These are phyloP conservation scores for Eremothecium coryli DNA, from an alignment of 1,139 yeast species.

Conservation along the genomic window DNA sequence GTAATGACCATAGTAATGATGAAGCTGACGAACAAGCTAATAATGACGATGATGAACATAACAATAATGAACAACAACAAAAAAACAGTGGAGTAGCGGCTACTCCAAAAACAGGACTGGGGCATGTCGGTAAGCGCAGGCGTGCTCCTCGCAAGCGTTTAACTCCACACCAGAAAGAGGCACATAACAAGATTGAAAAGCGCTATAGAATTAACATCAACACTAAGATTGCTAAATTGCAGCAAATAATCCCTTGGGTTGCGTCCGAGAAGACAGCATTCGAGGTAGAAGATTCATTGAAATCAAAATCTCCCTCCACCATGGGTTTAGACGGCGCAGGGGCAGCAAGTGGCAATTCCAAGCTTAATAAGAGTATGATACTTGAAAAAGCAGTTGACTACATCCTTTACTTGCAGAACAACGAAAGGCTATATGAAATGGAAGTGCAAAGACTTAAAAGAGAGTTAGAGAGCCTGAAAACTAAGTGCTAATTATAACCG, in stretches of 20 bases:
- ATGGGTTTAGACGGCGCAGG: conserved; percentile 9
- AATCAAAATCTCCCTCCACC: conserved; percentile 10
- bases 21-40: conserved; percentile 1
- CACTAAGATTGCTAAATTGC: conserved; percentile 59
- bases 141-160: conserved; percentile 50
- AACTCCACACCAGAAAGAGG: conserved; percentile 55
- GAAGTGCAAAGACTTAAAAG: conserved; percentile 29
- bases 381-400: conserved; percentile 60
- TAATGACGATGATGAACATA: conserved; percentile 3
- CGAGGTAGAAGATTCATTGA: conserved; percentile 36
- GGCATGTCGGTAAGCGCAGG: conserved; percentile 27
- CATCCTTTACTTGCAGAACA: conserved; percentile 41
- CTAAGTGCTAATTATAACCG: neutral
- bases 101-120: neutral
- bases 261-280: conserved; percentile 51
- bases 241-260: conserved; percentile 56
- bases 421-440: conserved; percentile 32
- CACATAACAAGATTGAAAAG: conserved; percentile 65
- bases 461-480: conserved; percentile 25
- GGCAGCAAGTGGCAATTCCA: conserved; percentile 25
- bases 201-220: conserved; percentile 65
- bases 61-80: conserved; percentile 6
- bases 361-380: conserved; percentile 54
- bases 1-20: neutral
- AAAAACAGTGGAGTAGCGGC: conserved; percentile 1